A percentile compares a stretch with the other conserved stretches of the same genome.
Evolutionary conservation across 75 land plant genomes (phyloP).

Genomic region (Sequoiadendron giganteum): DNA sequence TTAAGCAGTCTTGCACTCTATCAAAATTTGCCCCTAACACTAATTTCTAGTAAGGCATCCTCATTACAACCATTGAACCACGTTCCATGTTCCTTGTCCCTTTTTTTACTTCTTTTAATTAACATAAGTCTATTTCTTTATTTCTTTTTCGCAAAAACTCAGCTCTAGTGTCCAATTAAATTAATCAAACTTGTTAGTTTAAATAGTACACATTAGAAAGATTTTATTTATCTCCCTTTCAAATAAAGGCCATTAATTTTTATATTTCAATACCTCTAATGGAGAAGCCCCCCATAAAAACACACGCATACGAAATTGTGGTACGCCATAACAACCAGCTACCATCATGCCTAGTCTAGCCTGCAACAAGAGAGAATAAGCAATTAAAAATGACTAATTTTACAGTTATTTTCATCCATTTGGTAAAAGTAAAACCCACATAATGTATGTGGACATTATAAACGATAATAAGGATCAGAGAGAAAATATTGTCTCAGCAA

Average conservation of each 20-base stretch:
- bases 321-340: constrained; percentile 95
- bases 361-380: neutral
- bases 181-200: too few species aligned
- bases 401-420: neutral
- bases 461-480: neutral
- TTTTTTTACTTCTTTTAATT: too few species aligned
- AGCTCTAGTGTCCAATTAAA: too few species aligned
- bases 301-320: constrained; percentile 88
- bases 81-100: too few species aligned
- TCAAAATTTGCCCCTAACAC: too few species aligned
- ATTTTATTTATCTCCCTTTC: too few species aligned
- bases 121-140: neutral
- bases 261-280: constrained; percentile 39
- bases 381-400: neutral
- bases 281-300: constrained; percentile 91
- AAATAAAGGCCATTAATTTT: neutral
- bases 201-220: too few species aligned
- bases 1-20: too few species aligned
- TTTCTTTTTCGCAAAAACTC: neutral
- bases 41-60: too few species aligned
- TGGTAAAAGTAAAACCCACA: neutral
- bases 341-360: constrained; percentile 88
- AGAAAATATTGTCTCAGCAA: neutral
- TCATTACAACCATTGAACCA: too few species aligned
- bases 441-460: neutral